Evolutionary conservation across 768 basidiomycete species (phyloP).

Genomic region (Leucosporidium creatinivorum): DNA sequence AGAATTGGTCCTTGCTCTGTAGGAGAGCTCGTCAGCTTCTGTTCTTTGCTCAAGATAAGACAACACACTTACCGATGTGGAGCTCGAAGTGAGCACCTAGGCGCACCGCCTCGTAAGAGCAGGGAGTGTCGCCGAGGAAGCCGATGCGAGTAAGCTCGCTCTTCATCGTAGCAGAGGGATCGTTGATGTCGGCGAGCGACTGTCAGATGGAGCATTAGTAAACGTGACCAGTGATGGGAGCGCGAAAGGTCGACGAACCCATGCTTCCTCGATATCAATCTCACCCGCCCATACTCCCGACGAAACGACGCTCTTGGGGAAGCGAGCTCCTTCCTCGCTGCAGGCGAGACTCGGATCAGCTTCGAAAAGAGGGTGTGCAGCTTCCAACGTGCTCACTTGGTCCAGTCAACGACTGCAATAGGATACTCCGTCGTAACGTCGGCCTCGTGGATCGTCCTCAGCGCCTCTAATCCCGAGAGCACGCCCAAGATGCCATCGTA

Average conservation of each 20-base stretch:
- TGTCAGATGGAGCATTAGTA: too few relatives aligned
- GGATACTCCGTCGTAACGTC: slow-evolving; percentile 8
- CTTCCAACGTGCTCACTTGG: background rate
- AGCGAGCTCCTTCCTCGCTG: slow-evolving; percentile 26
- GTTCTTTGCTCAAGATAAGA: background rate
- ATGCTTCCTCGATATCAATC: slow-evolving; percentile 2
- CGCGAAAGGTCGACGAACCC: background rate
- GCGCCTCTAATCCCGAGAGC: slow-evolving; percentile 13
- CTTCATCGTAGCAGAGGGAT: background rate
- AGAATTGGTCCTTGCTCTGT: slow-evolving; percentile 6
- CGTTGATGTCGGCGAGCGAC: background rate
- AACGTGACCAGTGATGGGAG: too few relatives aligned
- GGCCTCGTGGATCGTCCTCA: slow-evolving; percentile 6
- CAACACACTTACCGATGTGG: slow-evolving; percentile 10
- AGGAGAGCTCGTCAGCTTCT: background rate
- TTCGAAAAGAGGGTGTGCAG: too few relatives aligned
- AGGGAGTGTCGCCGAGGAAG: slow-evolving; percentile 13
- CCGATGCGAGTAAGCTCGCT: slow-evolving; percentile 17
- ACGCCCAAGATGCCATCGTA: slow-evolving; percentile 31
- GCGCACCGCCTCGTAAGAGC: background rate
- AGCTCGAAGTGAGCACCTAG: slow-evolving; percentile 26
- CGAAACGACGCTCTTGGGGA: slow-evolving; percentile 14
- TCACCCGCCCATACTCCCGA: slow-evolving; percentile 12
- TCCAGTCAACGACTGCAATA: slow-evolving; percentile 18
- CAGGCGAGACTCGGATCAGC: background rate